Evolutionary conservation across 1,139 yeast genomes (phyloP).

Genomic region (Candida mesenterica): DNA sequence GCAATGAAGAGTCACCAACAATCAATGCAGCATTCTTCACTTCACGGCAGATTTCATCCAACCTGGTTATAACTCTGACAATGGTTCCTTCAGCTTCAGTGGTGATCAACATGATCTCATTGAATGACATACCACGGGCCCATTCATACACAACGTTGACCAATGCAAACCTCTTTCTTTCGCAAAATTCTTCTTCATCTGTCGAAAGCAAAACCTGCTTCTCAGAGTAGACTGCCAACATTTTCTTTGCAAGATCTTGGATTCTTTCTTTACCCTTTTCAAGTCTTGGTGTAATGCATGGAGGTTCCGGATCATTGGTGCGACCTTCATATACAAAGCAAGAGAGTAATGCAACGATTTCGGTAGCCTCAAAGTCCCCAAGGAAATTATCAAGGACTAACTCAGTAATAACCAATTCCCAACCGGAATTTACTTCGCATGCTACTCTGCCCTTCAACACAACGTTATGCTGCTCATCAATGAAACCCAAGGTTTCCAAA

Average conservation of each 20-base stretch:
- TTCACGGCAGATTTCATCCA: conserved; percentile 93
- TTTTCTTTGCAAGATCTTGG: conserved; percentile 62
- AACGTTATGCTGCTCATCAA: conserved; percentile 75
- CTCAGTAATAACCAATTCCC: conserved; percentile 88
- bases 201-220: conserved; percentile 75
- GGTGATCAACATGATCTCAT: conserved; percentile 84
- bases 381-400: conserved; percentile 85
- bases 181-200: conserved; percentile 83
- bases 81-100: conserved; percentile 96
- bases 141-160: conserved; percentile 96
- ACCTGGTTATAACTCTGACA: conserved; percentile 91
- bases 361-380: conserved; percentile 93
- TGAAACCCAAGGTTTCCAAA: conserved; percentile 68
- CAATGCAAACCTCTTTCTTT: conserved; percentile 81
- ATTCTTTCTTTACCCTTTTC: conserved; percentile 76
- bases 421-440: conserved; percentile 85
- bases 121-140: conserved; percentile 94
- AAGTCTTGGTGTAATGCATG: conserved; percentile 74
- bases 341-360: conserved; percentile 87
- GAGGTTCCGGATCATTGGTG: conserved; percentile 57
- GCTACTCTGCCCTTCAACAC: conserved; percentile 84
- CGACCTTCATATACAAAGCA: conserved; percentile 92
- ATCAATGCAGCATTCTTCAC: conserved; percentile 92
- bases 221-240: conserved; percentile 60
- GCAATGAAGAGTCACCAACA: conserved; percentile 87